Evolutionary conservation across 1,284 basidiomycete species (phyloP).

Genomic region (Cutaneotrichosporon dermatis): DNA sequence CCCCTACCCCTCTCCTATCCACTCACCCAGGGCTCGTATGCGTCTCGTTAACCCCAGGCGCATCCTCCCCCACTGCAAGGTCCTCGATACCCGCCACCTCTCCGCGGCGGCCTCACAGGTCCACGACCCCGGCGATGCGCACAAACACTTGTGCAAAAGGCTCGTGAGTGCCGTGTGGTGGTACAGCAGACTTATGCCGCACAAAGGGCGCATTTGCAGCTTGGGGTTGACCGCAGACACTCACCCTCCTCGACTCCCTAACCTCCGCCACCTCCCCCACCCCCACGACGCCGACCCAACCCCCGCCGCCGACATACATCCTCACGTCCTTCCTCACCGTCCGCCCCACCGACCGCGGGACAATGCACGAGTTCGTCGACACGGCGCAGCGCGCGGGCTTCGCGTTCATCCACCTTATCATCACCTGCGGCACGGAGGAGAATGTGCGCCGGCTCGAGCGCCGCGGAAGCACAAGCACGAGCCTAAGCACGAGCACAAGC

Average conservation of each 20-base stretch:
- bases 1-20: no score
- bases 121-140: conserved; percentile 9
- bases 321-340: conserved; percentile 19
- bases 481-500: no score
- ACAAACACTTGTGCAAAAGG: conserved; percentile 14
- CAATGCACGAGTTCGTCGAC: conserved; percentile 16
- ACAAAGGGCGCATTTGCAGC: no score
- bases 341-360: conserved; percentile 13
- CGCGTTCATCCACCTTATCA: conserved; percentile 29
- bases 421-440: conserved; percentile 22
- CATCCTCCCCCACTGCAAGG: conserved; percentile 29
- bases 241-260: conserved; percentile 15
- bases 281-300: conserved; percentile 8
- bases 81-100: conserved; percentile 28
- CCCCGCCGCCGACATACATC: conserved; percentile 9
- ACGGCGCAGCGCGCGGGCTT: conserved; percentile 10
- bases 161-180: not conserved
- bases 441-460: conserved; percentile 12
- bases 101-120: conserved; percentile 15
- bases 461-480: not conserved
- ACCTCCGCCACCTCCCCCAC: not conserved
- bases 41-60: no score
- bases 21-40: no score
- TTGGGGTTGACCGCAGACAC: conserved; percentile 18
- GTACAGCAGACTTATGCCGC: no score